Evolutionary conservation across 352 stramenopile genomes (phyloP).

Genomic region (Phytophthora sansomeana): DNA sequence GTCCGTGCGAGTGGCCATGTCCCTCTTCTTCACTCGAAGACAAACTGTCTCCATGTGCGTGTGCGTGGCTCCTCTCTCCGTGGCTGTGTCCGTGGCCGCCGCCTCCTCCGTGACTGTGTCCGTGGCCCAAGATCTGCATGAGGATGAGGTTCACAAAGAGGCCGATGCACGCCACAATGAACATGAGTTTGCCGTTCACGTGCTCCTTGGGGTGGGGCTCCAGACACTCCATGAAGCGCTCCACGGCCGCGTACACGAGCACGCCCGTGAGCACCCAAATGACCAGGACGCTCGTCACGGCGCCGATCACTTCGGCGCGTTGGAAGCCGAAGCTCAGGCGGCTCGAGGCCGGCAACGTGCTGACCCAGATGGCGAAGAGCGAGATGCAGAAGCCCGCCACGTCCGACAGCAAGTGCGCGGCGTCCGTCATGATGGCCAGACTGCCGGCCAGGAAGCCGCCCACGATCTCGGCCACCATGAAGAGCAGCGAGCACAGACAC

Average conservation of each 20-base stretch:
- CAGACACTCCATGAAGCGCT: constrained; percentile 86
- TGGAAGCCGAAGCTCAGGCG: constrained; percentile 95
- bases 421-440: constrained; percentile 95
- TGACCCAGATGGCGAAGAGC: constrained; percentile 79
- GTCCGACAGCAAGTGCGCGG: constrained; percentile 78
- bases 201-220: constrained; percentile 74
- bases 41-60: constrained; percentile 44
- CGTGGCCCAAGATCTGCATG: constrained; percentile 93
- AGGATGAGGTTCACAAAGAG: constrained; percentile 97
- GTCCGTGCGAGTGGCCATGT: constrained; percentile 33
- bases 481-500: constrained; percentile 87
- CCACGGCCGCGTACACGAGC: constrained; percentile 94
- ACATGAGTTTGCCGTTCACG: constrained; percentile 98
- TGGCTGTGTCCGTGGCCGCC: constrained; percentile 58
- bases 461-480: constrained; percentile 96
- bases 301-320: constrained; percentile 95
- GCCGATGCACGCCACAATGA: constrained; percentile 94
- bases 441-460: constrained; percentile 94
- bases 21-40: no score
- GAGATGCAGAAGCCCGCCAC: constrained; percentile 80
- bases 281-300: constrained; percentile 93
- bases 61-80: constrained; percentile 32
- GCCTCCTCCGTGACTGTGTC: constrained; percentile 63
- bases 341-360: constrained; percentile 69
- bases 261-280: constrained; percentile 95